phyloP scores from a whole-genome alignment of 129 eudicot genomes.

The Logfia minima region DNA sequence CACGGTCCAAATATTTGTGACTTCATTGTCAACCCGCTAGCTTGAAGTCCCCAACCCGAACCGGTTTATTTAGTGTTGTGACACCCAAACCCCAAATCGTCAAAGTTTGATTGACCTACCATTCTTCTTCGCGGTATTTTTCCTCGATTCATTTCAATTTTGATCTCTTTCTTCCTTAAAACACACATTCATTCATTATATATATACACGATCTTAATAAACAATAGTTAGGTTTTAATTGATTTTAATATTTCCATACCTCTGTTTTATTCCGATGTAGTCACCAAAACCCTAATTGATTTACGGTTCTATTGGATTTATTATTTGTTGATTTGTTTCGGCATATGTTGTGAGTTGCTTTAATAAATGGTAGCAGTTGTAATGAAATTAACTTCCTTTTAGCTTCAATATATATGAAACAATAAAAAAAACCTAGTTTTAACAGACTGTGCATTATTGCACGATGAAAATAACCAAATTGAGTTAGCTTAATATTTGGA shows the following conservation, averaged over 20 bases:
- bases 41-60: not conserved
- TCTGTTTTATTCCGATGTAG: not conserved
- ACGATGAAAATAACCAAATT: not conserved
- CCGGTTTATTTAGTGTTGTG: not conserved
- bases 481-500: conserved; percentile 8
- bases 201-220: not conserved
- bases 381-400: not conserved
- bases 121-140: not conserved
- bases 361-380: not conserved
- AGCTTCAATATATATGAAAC: not conserved
- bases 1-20: not conserved
- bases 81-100: too few species aligned
- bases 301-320: not conserved
- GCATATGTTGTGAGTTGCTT: not conserved
- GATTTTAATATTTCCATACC: not conserved
- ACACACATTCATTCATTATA: not conserved
- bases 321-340: not conserved
- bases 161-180: not conserved
- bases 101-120: not conserved
- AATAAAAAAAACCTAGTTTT: not conserved
- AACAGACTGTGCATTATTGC: not conserved
- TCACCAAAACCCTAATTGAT: not conserved
- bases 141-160: not conserved
- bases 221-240: not conserved
- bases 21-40: not conserved